Percentiles rank a stretch among this genome's conserved stretches.
These are phyloP conservation scores for Calonectria leucothoes DNA, from an alignment of 2,329 filamentous ascomycete species.

Conservation along the genomic window DNA sequence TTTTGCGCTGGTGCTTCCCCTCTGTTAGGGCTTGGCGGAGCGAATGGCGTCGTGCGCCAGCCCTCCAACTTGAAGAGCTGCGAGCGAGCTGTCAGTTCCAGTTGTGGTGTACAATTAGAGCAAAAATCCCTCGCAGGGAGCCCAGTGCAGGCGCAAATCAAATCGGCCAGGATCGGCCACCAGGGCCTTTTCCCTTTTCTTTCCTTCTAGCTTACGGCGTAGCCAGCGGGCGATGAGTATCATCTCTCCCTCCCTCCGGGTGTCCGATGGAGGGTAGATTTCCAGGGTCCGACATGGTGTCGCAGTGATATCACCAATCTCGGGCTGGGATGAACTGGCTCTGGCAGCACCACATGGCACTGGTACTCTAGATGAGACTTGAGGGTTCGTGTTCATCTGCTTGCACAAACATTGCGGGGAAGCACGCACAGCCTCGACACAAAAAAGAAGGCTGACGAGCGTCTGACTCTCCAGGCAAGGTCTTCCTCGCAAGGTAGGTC, in stretches of 20 bases:
- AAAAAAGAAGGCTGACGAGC: background rate
- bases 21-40: slow-evolving; percentile 30
- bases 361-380: slow-evolving; percentile 10
- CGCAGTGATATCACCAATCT: background rate
- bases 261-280: background rate
- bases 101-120: background rate
- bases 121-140: slow-evolving; percentile 25
- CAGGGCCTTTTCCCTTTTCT: background rate
- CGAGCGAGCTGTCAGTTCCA: slow-evolving; percentile 5
- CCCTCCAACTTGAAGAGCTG: slow-evolving; percentile 23
- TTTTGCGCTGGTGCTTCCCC: slow-evolving; percentile 16
- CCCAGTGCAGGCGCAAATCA: slow-evolving; percentile 10
- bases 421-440: background rate
- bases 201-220: background rate
- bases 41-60: slow-evolving; percentile 16
- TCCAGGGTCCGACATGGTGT: background rate
- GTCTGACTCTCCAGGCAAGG: background rate
- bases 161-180: background rate
- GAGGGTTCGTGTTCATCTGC: slow-evolving; percentile 6
- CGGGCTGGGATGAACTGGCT: slow-evolving; percentile 4
- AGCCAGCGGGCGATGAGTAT: background rate
- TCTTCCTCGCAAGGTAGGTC: background rate
- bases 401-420: slow-evolving; percentile 1
- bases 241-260: background rate
- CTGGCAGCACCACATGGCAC: background rate